A percentile compares a stretch with the other conserved stretches of the same genome.
These are phyloP conservation scores for Ganoderma lucidum DNA, from an alignment of 1,284 basidiomycete genomes.

Conservation along the genomic window DNA sequence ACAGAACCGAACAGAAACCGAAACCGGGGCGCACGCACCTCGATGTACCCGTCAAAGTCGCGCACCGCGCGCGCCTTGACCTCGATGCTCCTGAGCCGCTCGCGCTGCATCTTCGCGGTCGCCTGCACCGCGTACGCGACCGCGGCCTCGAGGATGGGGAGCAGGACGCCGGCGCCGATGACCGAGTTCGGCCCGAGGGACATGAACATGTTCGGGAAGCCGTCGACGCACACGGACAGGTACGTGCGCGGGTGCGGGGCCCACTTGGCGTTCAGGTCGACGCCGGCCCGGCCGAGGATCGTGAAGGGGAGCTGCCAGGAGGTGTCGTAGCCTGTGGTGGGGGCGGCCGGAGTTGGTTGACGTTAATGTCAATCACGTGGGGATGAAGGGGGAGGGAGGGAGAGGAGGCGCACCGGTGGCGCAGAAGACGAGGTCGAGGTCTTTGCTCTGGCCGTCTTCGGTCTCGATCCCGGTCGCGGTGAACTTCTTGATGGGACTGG, in stretches of 20 bases:
- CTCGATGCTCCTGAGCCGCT: constrained; percentile 61
- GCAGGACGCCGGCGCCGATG: constrained; percentile 61
- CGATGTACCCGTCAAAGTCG: constrained; percentile 3
- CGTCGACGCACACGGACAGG: constrained; percentile 60
- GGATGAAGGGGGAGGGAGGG: not conserved
- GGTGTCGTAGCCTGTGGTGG: constrained; percentile 57
- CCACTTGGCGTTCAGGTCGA: constrained; percentile 57
- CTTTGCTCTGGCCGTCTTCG: constrained; percentile 57
- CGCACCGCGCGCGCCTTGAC: not conserved
- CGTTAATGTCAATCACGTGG: too few species aligned
- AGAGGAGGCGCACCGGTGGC: constrained; percentile 35
- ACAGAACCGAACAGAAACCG: too few species aligned
- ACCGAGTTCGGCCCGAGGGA: constrained; percentile 63
- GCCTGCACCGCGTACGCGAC: constrained; percentile 61
- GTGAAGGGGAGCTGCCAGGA: constrained; percentile 58
- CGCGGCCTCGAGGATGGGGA: constrained; percentile 61
- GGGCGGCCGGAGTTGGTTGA: too few species aligned
- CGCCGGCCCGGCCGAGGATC: constrained; percentile 58
- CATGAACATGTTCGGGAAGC: constrained; percentile 70
- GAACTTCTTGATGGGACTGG: constrained; percentile 56
- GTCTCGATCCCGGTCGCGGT: constrained; percentile 63
- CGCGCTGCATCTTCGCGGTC: constrained; percentile 63
- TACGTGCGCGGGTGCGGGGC: constrained; percentile 63
- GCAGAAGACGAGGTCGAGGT: constrained; percentile 60
- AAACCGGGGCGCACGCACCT: not conserved